Evolutionary conservation across 2,329 filamentous ascomycete genomes (phyloP).

Genomic region (Colletotrichum tropicale): DNA sequence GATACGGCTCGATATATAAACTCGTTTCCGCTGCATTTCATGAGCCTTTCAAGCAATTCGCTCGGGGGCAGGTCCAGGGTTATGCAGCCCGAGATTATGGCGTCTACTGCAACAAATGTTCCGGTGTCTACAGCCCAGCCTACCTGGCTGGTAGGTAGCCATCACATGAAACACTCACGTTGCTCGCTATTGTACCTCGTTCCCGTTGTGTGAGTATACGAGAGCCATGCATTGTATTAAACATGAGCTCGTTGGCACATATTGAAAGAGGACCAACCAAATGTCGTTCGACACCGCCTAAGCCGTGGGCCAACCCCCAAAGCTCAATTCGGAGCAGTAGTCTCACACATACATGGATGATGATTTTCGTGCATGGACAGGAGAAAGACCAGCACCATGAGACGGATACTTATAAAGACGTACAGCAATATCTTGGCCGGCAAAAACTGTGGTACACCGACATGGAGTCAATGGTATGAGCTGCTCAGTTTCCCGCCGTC

Average conservation of each 20-base stretch:
- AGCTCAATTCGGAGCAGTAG: background rate
- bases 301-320: background rate
- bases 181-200: background rate
- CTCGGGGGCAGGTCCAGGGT: accelerated
- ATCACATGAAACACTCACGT: background rate
- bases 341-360: too few species aligned
- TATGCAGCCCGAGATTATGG: background rate
- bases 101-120: background rate
- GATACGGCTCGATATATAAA: background rate
- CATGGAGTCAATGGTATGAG: background rate
- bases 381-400: background rate
- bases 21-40: accelerated
- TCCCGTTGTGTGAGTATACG: background rate
- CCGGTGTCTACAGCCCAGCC: too few species aligned
- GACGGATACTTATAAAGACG: background rate
- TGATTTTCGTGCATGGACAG: too few species aligned
- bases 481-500: background rate
- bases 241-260: background rate
- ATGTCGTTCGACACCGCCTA: background rate
- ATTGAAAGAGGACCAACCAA: accelerated
- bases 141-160: background rate
- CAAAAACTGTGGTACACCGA: background rate
- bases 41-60: accelerated
- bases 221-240: background rate
- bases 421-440: background rate